Conservation (phyloP, 1,284 basidiomycete species). For the Pisolithus thermaeus region DNA sequence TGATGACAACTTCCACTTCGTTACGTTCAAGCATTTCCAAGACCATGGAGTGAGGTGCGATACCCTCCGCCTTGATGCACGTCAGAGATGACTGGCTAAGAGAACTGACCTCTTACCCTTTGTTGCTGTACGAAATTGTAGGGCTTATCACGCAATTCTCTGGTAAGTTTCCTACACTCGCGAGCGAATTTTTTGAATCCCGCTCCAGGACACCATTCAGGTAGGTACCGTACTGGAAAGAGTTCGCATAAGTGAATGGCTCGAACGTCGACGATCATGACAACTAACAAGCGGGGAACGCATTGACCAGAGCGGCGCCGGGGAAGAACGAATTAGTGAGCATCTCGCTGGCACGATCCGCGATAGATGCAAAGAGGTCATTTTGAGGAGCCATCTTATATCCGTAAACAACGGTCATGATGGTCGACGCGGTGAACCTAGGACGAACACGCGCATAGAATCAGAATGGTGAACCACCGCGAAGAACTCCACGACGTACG, state of each 20-base stretch:
- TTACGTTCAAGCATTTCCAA: slow-evolving; percentile 18
- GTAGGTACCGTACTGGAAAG: slow-evolving; percentile 15
- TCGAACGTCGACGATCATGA: background rate
- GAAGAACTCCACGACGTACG: slow-evolving; percentile 24
- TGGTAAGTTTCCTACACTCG: slow-evolving; percentile 15
- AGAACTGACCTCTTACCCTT: slow-evolving; percentile 5
- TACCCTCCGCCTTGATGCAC: slow-evolving; percentile 7
- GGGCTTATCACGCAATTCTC: slow-evolving; percentile 20
- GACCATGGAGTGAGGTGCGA: slow-evolving; percentile 16
- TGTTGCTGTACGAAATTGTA: slow-evolving; percentile 20
- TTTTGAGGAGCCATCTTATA: slow-evolving; percentile 27
- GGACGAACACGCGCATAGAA: background rate
- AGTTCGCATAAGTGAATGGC: background rate
- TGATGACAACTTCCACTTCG: slow-evolving; percentile 22
- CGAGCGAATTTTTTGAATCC: slow-evolving; percentile 21
- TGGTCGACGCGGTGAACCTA: slow-evolving; percentile 25
- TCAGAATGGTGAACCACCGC: slow-evolving; percentile 22
- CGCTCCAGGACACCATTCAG: slow-evolving; percentile 29
- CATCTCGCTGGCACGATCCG: slow-evolving; percentile 25
- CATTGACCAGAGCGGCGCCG: slow-evolving; percentile 24
- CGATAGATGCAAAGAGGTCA: slow-evolving; percentile 28
- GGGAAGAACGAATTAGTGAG: slow-evolving; percentile 21
- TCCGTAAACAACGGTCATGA: slow-evolving; percentile 29
- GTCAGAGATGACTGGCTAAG: background rate
- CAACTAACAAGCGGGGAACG: slow-evolving; percentile 22